Evolutionary conservation across 164 flowering plant genomes (phyloP).

Genomic region (Amborella trichopoda): DNA sequence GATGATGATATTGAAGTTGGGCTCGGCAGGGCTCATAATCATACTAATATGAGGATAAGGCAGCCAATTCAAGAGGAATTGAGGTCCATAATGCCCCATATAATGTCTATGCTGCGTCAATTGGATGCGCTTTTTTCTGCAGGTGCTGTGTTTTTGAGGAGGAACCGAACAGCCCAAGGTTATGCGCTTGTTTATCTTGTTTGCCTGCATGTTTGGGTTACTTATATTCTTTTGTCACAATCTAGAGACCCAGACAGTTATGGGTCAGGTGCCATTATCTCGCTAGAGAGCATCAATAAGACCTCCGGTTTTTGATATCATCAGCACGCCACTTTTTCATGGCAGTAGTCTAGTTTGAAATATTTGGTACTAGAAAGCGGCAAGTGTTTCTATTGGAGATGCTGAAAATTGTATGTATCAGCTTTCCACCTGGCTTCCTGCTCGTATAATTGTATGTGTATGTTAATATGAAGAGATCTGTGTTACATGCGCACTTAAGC

Average conservation of each 20-base stretch:
- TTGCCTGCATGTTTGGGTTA: constrained; percentile 85
- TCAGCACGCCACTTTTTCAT: too few relatives aligned
- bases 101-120: constrained; percentile 54
- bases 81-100: constrained; percentile 44
- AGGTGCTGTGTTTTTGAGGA: constrained; percentile 51
- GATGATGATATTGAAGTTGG: constrained; percentile 66
- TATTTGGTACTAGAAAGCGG: too few relatives aligned
- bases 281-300: constrained; percentile 67
- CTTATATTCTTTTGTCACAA: constrained; percentile 62
- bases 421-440: too few relatives aligned
- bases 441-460: too few relatives aligned
- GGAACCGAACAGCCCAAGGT: constrained; percentile 53
- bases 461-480: too few relatives aligned
- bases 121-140: constrained; percentile 61
- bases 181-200: constrained; percentile 57
- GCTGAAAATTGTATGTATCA: too few relatives aligned
- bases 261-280: constrained; percentile 66
- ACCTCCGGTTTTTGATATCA: constrained; percentile 1
- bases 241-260: constrained; percentile 32
- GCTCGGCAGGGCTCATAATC: constrained; percentile 25
- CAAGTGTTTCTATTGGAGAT: too few relatives aligned
- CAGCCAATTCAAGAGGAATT: constrained; percentile 42
- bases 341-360: too few relatives aligned
- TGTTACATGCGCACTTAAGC: too few relatives aligned
- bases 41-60: constrained; percentile 27